A percentile compares a stretch with the other conserved stretches of the same genome.
These are phyloP conservation scores for Avena atlantica DNA, from an alignment of 176 grass and related monocot species.

Conservation along the genomic window DNA sequence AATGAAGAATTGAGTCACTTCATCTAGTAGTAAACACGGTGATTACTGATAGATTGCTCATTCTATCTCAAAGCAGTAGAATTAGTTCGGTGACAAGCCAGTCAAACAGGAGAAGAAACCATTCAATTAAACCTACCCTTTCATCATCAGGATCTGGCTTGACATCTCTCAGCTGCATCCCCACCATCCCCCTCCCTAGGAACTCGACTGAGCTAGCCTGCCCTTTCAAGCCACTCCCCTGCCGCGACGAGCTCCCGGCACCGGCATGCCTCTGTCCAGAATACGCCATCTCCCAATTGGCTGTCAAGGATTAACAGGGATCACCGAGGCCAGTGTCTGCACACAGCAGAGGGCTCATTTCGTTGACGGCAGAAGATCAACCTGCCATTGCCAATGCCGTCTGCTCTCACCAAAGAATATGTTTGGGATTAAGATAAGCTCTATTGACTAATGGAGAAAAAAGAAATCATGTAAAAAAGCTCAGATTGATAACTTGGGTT, in stretches of 20 bases:
- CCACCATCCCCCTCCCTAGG: slow-evolving; percentile 83
- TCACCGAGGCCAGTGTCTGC: slow-evolving; percentile 9
- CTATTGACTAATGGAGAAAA: not conserved
- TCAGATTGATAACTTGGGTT: not conserved
- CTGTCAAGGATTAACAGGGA: not conserved
- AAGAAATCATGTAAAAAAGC: not conserved
- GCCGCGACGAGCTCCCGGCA: slow-evolving; percentile 66
- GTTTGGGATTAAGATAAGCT: too few relatives aligned
- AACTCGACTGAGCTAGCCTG: slow-evolving; percentile 68
- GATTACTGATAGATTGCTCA: not conserved
- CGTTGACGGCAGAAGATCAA: slow-evolving; percentile 28
- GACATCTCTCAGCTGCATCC: slow-evolving; percentile 75
- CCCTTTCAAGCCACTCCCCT: slow-evolving; percentile 60
- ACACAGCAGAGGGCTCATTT: slow-evolving; percentile 8
- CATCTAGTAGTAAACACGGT: not conserved
- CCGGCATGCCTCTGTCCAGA: slow-evolving; percentile 57
- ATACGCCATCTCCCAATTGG: slow-evolving; percentile 55
- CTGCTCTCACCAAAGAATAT: not conserved
- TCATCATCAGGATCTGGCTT: slow-evolving; percentile 67
- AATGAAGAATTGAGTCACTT: slow-evolving; percentile 43
- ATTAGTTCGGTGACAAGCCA: slow-evolving; percentile 22
- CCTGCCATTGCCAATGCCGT: slow-evolving; percentile 13
- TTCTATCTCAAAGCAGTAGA: not conserved
- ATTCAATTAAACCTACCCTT: slow-evolving; percentile 49
- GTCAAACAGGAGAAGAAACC: slow-evolving; percentile 30